These are phyloP conservation scores for Cladosporium sp. DNA, from an alignment of 2,329 filamentous ascomycete species.

Conservation along the genomic window DNA sequence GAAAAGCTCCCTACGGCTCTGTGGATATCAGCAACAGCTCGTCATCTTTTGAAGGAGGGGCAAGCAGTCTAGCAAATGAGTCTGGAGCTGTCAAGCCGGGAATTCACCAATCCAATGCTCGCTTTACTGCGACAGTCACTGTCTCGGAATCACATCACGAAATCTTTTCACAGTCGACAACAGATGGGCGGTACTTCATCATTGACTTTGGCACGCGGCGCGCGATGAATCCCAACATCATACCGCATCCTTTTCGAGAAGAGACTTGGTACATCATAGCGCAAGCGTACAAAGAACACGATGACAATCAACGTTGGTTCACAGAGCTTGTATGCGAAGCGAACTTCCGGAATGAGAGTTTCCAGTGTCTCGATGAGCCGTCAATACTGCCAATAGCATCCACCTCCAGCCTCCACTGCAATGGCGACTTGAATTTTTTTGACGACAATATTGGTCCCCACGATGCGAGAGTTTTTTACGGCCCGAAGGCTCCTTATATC, in stretches of 20 bases:
- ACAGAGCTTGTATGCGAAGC: conserved; percentile 49
- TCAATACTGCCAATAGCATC: conserved; percentile 42
- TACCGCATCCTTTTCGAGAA: conserved; percentile 47
- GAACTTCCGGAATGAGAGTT: conserved; percentile 36
- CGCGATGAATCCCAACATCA: conserved; percentile 51
- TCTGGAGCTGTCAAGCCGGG: too few relatives aligned
- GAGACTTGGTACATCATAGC: conserved; percentile 49
- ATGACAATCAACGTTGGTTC: conserved; percentile 25
- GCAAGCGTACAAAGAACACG: conserved; percentile 34
- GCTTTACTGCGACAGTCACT: neutral
- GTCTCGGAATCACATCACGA: neutral
- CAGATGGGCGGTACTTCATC: conserved; percentile 43
- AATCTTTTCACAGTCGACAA: conserved; percentile 44
- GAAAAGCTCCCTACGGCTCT: too few relatives aligned
- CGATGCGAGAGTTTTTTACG: conserved; percentile 54
- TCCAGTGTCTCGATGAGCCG: conserved; percentile 41
- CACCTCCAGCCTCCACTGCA: conserved; percentile 33
- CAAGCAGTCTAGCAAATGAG: too few relatives aligned
- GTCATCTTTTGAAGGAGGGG: too few relatives aligned
- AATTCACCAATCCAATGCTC: too few relatives aligned
- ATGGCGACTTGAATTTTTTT: conserved; percentile 38
- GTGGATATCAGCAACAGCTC: too few relatives aligned
- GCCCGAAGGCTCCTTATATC: conserved; percentile 45
- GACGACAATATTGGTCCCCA: conserved; percentile 48
- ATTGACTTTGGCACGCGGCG: conserved; percentile 41